Evolutionary conservation across 129 eudicot species (phyloP).

Genomic region (Smallanthus sonchifolius): DNA sequence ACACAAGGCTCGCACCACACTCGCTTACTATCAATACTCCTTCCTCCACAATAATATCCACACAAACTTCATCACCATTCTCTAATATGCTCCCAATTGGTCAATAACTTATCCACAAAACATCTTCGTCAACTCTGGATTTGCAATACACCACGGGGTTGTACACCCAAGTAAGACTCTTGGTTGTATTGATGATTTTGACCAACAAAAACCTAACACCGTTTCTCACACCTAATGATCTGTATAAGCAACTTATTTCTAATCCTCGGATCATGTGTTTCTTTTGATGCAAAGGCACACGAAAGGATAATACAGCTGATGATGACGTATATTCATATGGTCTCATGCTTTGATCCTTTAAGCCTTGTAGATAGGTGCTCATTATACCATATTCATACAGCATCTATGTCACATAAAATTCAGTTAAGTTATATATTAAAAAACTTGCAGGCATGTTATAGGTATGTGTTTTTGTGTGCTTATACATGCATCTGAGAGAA

Average conservation of each 20-base stretch:
- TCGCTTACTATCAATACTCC: background rate
- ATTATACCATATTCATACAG: no score
- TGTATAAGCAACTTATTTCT: background rate
- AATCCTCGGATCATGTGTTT: conserved; percentile 3
- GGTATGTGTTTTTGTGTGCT: background rate
- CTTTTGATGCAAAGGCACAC: background rate
- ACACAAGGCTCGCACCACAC: conserved; percentile 12
- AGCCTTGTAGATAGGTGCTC: no score
- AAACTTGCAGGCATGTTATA: no score
- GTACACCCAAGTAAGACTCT: conserved; percentile 24
- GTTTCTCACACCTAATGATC: background rate
- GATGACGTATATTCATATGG: background rate
- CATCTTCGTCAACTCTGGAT: background rate
- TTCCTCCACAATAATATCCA: conserved; percentile 4
- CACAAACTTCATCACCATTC: conserved; percentile 11
- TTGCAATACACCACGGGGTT: conserved; percentile 12
- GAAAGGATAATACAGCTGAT: conserved; percentile 1
- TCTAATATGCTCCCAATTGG: background rate
- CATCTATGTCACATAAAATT: background rate
- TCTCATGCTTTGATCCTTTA: background rate
- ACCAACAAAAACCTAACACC: background rate
- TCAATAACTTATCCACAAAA: conserved; percentile 29
- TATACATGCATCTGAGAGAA: background rate
- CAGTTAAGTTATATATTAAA: background rate
- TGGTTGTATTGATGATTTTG: conserved; percentile 21